These are phyloP conservation scores for Oropetium thomaeum DNA, from an alignment of 176 grass and related monocot species.

Conservation along the genomic window DNA sequence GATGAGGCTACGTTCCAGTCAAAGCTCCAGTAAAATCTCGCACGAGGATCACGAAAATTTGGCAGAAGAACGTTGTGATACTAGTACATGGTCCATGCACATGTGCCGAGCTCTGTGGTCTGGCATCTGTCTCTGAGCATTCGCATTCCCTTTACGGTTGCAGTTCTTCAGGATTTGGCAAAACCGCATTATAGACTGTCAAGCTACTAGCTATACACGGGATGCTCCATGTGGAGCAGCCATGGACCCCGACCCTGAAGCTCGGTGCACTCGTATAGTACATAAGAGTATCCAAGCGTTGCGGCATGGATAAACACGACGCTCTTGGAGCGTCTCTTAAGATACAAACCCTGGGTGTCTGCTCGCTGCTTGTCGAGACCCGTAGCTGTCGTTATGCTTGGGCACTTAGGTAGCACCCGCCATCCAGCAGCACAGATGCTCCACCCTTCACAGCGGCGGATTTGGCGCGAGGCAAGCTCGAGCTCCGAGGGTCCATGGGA, in stretches of 20 bases:
- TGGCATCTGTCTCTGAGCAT: background rate
- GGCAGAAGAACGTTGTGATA: background rate
- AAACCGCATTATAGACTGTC: conserved; percentile 35
- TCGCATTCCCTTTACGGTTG: background rate
- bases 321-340: conserved; percentile 14
- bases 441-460: too few relatives aligned
- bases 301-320: background rate
- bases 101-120: background rate
- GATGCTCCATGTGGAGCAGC: background rate
- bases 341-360: background rate
- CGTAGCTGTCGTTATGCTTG: background rate
- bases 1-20: background rate
- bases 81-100: conserved; percentile 5
- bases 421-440: too few relatives aligned
- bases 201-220: background rate
- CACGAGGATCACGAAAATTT: background rate
- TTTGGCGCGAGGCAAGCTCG: conserved; percentile 12
- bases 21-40: background rate
- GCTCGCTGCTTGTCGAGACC: conserved; percentile 26
- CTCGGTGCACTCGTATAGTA: background rate
- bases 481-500: conserved; percentile 27
- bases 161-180: conserved; percentile 22
- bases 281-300: background rate
- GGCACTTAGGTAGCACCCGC: too few relatives aligned
- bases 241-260: background rate